Conservation (phyloP, 2,329 filamentous ascomycete species). For the Botrytis galanthina region DNA sequence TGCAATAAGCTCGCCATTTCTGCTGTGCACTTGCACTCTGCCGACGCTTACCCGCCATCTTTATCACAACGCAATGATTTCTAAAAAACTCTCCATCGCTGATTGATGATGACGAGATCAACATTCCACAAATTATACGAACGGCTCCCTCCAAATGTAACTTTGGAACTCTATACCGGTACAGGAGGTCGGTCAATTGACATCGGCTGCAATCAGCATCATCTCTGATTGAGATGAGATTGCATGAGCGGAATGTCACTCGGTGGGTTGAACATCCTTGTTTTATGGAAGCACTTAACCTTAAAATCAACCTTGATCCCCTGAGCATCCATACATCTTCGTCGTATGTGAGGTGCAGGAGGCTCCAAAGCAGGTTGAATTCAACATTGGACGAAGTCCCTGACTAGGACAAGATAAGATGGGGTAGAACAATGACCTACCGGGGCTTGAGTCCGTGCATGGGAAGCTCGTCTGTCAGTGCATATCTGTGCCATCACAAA, state of each 20-base stretch:
- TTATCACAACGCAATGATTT: neutral
- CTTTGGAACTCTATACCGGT: neutral
- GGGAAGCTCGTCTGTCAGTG: neutral
- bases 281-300: neutral
- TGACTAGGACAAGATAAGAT: neutral
- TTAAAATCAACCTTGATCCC: neutral
- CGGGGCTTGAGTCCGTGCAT: neutral
- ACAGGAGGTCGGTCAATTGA: neutral
- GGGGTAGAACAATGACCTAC: neutral
- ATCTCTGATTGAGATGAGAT: neutral
- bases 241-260: neutral
- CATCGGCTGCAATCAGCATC: neutral
- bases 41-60: neutral
- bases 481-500: neutral
- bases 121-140: neutral
- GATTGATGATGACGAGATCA: neutral
- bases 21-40: neutral
- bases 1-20: neutral
- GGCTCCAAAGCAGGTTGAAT: neutral
- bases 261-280: neutral
- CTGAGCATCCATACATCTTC: neutral
- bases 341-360: neutral
- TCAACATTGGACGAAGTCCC: neutral
- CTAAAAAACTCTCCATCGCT: neutral
- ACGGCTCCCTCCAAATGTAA: neutral